phyloP scores from a whole-genome alignment of 83 land plant genomes.

The Larix sibirica region DNA sequence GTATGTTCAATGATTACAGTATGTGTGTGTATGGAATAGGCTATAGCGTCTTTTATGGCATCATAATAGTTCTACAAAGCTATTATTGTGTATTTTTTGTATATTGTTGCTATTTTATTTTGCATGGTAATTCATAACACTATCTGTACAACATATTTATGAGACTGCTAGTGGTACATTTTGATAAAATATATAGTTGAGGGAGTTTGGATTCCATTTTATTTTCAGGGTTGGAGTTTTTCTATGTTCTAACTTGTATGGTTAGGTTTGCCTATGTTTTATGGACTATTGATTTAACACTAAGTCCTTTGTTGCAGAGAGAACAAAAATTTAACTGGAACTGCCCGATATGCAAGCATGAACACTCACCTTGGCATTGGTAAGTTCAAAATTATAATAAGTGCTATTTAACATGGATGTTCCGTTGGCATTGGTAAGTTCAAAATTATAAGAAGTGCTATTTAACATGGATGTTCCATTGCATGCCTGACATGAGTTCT shows the following conservation, averaged over 20 bases:
- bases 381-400: conserved; percentile 16
- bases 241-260: not conserved
- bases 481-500: not conserved
- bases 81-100: not conserved
- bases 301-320: conserved; percentile 35
- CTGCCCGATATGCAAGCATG: conserved; percentile 67
- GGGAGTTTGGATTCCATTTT: not conserved
- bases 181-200: not conserved
- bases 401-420: too few species aligned
- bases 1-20: too few species aligned
- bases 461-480: not conserved
- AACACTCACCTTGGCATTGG: conserved; percentile 72
- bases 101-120: not conserved
- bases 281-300: not conserved
- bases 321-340: conserved; percentile 67
- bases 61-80: too few species aligned
- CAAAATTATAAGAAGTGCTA: not conserved
- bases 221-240: not conserved
- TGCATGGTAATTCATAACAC: not conserved
- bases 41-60: too few species aligned
- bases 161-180: not conserved
- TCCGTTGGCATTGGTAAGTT: not conserved
- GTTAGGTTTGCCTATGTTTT: not conserved
- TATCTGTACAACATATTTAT: not conserved
- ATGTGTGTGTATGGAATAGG: too few species aligned